Percentiles rank a stretch among this genome's conserved stretches.
Evolutionary conservation across 75 land plant genomes (phyloP).

Genomic region (Cryptomeria japonica): DNA sequence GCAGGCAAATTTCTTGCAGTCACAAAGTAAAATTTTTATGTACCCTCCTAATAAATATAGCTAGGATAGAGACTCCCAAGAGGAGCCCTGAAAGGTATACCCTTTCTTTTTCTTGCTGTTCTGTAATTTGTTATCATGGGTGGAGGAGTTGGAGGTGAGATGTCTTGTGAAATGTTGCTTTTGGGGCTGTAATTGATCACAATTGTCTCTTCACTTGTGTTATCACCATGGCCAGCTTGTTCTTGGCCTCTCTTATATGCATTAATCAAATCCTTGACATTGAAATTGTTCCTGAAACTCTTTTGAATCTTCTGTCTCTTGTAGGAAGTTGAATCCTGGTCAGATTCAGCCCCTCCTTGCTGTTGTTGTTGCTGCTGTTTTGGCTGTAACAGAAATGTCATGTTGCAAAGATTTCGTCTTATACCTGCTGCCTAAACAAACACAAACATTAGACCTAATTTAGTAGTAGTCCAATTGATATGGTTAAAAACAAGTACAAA

Average conservation of each 20-base stretch:
- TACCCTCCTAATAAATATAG: constrained; percentile 2
- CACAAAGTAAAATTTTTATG: neutral
- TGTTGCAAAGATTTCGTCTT: constrained; percentile 9
- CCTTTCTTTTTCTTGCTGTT: constrained; percentile 46
- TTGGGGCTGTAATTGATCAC: constrained; percentile 6
- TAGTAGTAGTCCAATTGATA: neutral
- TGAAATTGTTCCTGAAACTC: neutral
- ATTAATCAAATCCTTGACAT: neutral
- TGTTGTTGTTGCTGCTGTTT: neutral
- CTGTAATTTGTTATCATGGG: constrained; percentile 28
- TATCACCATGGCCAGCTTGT: neutral
- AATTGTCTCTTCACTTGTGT: neutral
- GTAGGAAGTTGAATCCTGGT: constrained; percentile 8
- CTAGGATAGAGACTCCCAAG: constrained; percentile 7
- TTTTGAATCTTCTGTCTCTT: constrained; percentile 9
- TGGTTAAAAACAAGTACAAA: no score
- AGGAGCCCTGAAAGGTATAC: constrained; percentile 45
- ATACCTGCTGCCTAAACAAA: constrained; percentile 1
- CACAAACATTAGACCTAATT: neutral
- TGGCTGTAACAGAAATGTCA: constrained; percentile 9
- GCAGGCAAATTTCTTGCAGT: neutral
- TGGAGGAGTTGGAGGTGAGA: constrained; percentile 30
- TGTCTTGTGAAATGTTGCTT: constrained; percentile 8
- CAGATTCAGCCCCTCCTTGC: constrained; percentile 13
- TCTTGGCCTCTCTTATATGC: neutral